These are phyloP conservation scores for Collybiopsis confluens DNA, from an alignment of 768 basidiomycete species.

Conservation along the genomic window DNA sequence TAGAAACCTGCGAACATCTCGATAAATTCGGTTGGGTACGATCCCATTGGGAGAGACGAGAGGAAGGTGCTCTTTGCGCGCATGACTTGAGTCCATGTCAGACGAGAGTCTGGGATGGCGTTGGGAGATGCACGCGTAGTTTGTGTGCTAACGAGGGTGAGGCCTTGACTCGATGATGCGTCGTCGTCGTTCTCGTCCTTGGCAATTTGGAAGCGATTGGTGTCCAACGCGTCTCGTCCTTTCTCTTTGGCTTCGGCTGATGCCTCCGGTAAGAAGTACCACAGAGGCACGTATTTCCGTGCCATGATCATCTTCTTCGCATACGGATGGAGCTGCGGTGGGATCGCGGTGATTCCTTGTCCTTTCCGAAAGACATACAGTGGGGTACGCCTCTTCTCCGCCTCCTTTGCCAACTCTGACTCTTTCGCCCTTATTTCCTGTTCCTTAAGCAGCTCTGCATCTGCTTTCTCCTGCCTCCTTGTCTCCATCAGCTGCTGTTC, in stretches of 20 bases:
- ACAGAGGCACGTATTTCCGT: conserved; percentile 4
- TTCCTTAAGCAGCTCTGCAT: conserved; percentile 2
- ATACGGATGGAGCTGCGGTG: not conserved
- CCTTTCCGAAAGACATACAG: not conserved
- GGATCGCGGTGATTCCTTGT: not conserved
- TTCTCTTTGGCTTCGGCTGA: not conserved
- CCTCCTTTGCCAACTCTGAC: conserved; percentile 12
- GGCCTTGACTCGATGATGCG: no score
- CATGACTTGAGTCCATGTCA: conserved; percentile 4
- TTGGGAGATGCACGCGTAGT: not conserved
- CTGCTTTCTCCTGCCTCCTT: conserved; percentile 16
- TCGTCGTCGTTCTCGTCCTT: not conserved
- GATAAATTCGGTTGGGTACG: not conserved
- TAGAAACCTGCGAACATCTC: conserved; percentile 8
- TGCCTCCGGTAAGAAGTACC: conserved; percentile 6
- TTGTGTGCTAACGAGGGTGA: not conserved
- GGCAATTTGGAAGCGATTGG: not conserved
- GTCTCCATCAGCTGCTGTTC: conserved; percentile 17
- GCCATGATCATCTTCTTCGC: not conserved
- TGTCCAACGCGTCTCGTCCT: not conserved
- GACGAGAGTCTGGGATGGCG: not conserved
- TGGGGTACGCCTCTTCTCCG: conserved; percentile 9
- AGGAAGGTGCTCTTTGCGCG: conserved; percentile 5
- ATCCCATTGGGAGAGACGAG: not conserved
- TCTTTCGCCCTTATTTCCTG: conserved; percentile 12